Percentiles rank a stretch among this genome's conserved stretches.
phyloP scores from a whole-genome alignment of 2,329 filamentous ascomycete genomes.

The Raffaelea albimanens region DNA sequence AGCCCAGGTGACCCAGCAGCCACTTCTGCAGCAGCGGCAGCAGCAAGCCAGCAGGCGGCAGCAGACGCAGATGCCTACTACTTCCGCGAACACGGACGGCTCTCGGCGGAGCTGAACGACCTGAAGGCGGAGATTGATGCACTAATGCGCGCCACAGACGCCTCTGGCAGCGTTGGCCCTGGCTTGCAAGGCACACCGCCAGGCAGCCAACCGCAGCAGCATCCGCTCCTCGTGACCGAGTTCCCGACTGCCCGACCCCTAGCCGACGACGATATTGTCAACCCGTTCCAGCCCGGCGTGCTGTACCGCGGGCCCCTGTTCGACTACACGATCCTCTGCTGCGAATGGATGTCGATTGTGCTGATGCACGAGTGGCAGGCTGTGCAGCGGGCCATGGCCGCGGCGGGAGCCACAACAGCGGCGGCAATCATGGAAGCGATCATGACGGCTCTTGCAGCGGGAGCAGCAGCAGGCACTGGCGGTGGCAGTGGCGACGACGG shows the following conservation, averaged over 20 bases:
- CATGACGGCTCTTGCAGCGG: neutral
- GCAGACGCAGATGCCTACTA: slow-evolving; percentile 43
- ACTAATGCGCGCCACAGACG: too few species aligned
- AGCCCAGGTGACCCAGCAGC: too few species aligned
- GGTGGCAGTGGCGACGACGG: too few species aligned
- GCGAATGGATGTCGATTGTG: too few species aligned
- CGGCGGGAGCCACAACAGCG: neutral
- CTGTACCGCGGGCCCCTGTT: slow-evolving; percentile 64
- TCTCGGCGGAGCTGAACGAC: slow-evolving; percentile 33
- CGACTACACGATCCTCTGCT: slow-evolving; percentile 61
- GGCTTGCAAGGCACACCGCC: too few species aligned
- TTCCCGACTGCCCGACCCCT: slow-evolving; percentile 46
- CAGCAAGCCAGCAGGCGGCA: too few species aligned
- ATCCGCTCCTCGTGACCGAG: slow-evolving; percentile 42
- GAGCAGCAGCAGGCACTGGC: too few species aligned
- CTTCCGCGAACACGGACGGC: slow-evolving; percentile 44
- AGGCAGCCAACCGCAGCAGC: neutral
- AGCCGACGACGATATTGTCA: slow-evolving; percentile 57
- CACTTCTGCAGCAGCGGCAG: too few species aligned
- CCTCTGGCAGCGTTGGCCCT: too few species aligned
- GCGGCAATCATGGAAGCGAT: neutral
- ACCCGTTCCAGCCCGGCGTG: slow-evolving; percentile 61
- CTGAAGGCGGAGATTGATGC: slow-evolving; percentile 38
- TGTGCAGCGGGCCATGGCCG: slow-evolving; percentile 22
- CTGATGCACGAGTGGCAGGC: slow-evolving; percentile 76